These are phyloP conservation scores for Bruguiera gymnorhiza DNA, from an alignment of 345 rosid species.

Conservation along the genomic window DNA sequence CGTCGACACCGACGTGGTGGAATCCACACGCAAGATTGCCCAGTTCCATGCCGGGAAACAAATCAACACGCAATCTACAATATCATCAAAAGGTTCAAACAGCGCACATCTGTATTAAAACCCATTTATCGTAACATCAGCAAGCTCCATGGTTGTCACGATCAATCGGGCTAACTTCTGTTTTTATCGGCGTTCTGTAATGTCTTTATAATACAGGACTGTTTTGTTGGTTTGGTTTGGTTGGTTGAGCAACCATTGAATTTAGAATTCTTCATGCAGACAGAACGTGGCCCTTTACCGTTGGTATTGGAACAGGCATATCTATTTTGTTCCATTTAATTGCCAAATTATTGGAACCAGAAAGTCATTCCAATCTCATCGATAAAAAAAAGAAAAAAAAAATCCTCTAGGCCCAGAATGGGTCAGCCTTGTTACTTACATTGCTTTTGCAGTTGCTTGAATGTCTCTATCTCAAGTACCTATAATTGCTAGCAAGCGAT, in stretches of 20 bases:
- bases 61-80: slow-evolving; percentile 10
- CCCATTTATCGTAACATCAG: too few relatives aligned
- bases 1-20: not conserved
- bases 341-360: too few relatives aligned
- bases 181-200: not conserved
- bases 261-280: not conserved
- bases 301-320: too few relatives aligned
- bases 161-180: not conserved
- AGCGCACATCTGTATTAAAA: too few relatives aligned
- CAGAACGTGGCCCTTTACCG: not conserved
- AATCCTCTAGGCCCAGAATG: too few relatives aligned
- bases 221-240: slow-evolving; percentile 16
- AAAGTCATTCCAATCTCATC: too few relatives aligned
- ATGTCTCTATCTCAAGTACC: too few relatives aligned
- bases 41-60: slow-evolving; percentile 20
- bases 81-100: slow-evolving; percentile 5
- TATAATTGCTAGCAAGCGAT: too few relatives aligned
- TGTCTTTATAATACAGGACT: not conserved
- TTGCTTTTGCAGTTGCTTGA: too few relatives aligned
- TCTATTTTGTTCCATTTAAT: too few relatives aligned
- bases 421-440: too few relatives aligned
- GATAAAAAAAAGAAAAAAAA: too few relatives aligned
- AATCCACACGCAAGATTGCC: not conserved
- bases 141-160: not conserved
- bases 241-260: slow-evolving; percentile 47